Evolutionary conservation across 306 rosid genomes (phyloP), one percentile per base, ranked within the genome.

Genomic region (Pyrus betulifolia): DNA sequence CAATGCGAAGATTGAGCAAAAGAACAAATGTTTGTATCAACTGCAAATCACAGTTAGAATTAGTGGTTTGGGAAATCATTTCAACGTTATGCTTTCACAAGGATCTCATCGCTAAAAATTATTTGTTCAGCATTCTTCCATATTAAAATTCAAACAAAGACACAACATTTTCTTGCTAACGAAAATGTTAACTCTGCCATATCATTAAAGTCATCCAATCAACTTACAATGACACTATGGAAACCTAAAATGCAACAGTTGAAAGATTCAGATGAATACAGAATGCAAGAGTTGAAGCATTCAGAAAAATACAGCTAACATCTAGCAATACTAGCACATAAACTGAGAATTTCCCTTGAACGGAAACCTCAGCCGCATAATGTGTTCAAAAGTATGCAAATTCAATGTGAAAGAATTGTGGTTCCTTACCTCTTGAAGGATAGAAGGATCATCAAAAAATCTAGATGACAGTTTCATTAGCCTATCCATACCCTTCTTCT

Each of bases 361-460:
- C 4, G 11, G 67, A 38, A 2, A 63, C 40, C 42, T 63, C 6
- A 25, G 66, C 18, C 66, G 14, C 17, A 6, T 61, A 25, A 61
- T 61, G 22, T 10, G 63, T 28, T 30, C 38, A 63, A 28, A 62
- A 33, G 5, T 55, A 55, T 23, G 55, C 54, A 74, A 21, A 46
- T 14, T 51, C 38, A 55, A 60, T 60, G 62, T 64, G 75, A 42
- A 78, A 78, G 67, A 82, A 67, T 45, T 55, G 71, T n/a, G 71
- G 73, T 67, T 82, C 42, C 83, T 77, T 82, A 95, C 99, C 96
- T 95, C 99, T 83, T 82, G 99, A 76, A 95, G 85, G 72, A 95
- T 91, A 57, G 90, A 82, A 79, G 96, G 91, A 78, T 92, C 96
- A 54, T 89, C 96, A 22, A 78, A 82, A 84, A 84, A 89, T 84